Conservation (phyloP, 352 stramenopile species). For the Phytophthora cactorum region DNA sequence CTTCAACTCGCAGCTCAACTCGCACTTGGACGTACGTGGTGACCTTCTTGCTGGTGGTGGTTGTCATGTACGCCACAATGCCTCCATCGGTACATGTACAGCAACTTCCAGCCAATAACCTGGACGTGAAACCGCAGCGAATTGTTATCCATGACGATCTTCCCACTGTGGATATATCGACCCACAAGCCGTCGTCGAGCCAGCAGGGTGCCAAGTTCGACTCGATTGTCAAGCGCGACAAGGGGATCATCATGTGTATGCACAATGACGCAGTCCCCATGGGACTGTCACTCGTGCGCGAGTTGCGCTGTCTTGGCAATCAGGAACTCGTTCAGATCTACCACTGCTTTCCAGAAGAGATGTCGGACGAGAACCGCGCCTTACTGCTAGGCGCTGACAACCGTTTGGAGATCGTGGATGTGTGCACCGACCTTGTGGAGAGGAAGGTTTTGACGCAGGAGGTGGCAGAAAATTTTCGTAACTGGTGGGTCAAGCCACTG, state of each 20-base stretch:
- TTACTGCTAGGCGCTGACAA: conserved; percentile 39
- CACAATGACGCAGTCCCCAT: conserved; percentile 47
- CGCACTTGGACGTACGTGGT: conserved; percentile 26
- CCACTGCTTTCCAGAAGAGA: conserved; percentile 52
- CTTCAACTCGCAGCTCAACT: conserved; percentile 12
- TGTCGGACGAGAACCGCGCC: conserved; percentile 38
- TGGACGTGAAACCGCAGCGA: conserved; percentile 1
- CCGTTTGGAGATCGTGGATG: conserved; percentile 56
- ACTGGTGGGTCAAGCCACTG: conserved; percentile 53
- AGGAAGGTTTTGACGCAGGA: conserved; percentile 22
- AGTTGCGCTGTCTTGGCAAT: conserved; percentile 57
- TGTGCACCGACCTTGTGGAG: conserved; percentile 39
- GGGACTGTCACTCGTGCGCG: conserved; percentile 50
- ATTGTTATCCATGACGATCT: conserved; percentile 3
- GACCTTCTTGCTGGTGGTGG: conserved; percentile 13
- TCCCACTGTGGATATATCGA: conserved; percentile 7
- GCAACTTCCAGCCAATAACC: not conserved
- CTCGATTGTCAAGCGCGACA: conserved; percentile 25
- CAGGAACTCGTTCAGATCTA: conserved; percentile 57
- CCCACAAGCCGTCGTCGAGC: conserved; percentile 19
- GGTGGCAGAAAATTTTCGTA: conserved; percentile 37
- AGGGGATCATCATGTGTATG: conserved; percentile 54
- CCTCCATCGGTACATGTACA: conserved; percentile 11
- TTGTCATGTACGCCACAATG: conserved; percentile 25
- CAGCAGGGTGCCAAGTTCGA: conserved; percentile 25